A percentile compares a stretch with the other conserved stretches of the same genome.
Conservation (phyloP, 2,329 filamentous ascomycete species). For the Daldinia sp. region DNA sequence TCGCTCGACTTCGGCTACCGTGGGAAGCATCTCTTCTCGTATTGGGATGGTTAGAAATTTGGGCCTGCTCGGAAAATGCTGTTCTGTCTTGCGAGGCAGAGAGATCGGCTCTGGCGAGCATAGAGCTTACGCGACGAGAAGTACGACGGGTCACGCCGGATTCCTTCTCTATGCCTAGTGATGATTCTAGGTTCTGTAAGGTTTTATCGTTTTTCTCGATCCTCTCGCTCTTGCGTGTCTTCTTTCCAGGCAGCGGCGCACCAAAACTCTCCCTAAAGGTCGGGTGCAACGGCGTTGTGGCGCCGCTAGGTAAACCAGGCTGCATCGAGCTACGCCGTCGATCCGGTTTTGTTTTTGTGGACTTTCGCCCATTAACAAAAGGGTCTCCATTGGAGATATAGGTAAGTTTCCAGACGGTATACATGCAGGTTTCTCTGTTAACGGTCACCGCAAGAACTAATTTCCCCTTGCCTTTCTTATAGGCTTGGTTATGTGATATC, state of each 20-base stretch:
- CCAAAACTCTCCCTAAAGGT: constrained; percentile 82
- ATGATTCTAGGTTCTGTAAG: constrained; percentile 70
- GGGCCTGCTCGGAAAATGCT: constrained; percentile 75
- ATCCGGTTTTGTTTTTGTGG: constrained; percentile 56
- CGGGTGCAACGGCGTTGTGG: constrained; percentile 77
- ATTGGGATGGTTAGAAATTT: constrained; percentile 51
- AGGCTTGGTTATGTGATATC: constrained; percentile 62
- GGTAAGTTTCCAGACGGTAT: constrained; percentile 84
- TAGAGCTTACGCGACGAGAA: constrained; percentile 85
- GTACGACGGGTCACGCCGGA: constrained; percentile 64
- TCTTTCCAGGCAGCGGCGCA: constrained; percentile 61
- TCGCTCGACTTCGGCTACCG: constrained; percentile 71
- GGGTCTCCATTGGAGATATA: constrained; percentile 76
- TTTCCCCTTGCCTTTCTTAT: constrained; percentile 50
- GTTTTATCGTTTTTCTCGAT: constrained; percentile 55
- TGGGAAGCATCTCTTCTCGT: constrained; percentile 77
- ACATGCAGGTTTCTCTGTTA: constrained; percentile 77
- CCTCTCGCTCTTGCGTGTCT: constrained; percentile 60
- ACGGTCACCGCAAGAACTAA: constrained; percentile 81
- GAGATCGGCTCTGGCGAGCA: constrained; percentile 86
- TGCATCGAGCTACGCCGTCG: constrained; percentile 71
- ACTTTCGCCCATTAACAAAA: constrained; percentile 57
- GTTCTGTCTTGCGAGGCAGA: constrained; percentile 84
- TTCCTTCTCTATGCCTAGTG: constrained; percentile 73
- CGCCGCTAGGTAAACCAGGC: constrained; percentile 74